These are phyloP conservation scores for Phytophthora idaei DNA, from an alignment of 352 stramenopile genomes.

Conservation along the genomic window DNA sequence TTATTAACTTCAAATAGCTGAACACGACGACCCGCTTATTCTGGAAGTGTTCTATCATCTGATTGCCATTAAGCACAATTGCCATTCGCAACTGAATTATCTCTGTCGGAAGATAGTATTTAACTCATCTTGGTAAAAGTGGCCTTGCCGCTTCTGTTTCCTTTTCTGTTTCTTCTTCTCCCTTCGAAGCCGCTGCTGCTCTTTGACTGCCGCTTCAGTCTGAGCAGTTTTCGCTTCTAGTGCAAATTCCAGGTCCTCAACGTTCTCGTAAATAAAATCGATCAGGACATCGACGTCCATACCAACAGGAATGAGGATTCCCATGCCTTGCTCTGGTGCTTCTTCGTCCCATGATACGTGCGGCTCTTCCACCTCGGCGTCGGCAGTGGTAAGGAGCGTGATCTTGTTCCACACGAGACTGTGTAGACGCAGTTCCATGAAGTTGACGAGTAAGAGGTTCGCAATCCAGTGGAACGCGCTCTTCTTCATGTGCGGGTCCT, in stretches of 20 bases:
- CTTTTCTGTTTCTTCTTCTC: constrained; percentile 36
- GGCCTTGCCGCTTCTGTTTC: constrained; percentile 30
- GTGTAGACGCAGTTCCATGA: constrained; percentile 82
- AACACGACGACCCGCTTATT: background rate
- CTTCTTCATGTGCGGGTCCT: constrained; percentile 53
- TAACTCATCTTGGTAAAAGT: constrained; percentile 69
- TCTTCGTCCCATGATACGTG: constrained; percentile 63
- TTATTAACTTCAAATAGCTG: constrained; percentile 7
- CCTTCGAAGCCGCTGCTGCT: constrained; percentile 21
- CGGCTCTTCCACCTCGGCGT: constrained; percentile 38
- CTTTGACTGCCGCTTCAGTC: constrained; percentile 14
- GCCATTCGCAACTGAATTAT: constrained; percentile 8
- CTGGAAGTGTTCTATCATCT: background rate
- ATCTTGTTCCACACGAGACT: constrained; percentile 88
- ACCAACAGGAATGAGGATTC: constrained; percentile 64
- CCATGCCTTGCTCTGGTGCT: constrained; percentile 66
- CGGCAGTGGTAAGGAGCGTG: constrained; percentile 65
- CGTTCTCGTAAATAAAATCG: constrained; percentile 66
- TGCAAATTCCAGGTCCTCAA: constrained; percentile 66
- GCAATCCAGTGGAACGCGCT: constrained; percentile 80
- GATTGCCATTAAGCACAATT: too few species aligned
- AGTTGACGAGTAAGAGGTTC: constrained; percentile 80
- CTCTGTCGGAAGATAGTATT: constrained; percentile 52
- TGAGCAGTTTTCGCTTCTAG: constrained; percentile 38
- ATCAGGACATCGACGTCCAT: constrained; percentile 60